Evolutionary conservation across 306 rosid species (phyloP).

Genomic region (Styphnolobium japonicum): DNA sequence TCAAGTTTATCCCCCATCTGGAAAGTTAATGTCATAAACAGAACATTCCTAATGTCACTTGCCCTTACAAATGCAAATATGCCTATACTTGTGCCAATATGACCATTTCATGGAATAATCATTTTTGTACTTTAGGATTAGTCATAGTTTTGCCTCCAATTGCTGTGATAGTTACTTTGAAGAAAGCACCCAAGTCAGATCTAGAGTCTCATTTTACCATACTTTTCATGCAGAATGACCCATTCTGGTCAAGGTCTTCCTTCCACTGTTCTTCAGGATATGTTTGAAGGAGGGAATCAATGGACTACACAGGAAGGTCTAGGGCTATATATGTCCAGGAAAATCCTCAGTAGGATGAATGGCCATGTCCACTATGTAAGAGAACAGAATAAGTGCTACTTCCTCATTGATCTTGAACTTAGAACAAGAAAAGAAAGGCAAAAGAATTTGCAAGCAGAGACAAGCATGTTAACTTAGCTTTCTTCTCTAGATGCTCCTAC

Average conservation of each 20-base stretch:
- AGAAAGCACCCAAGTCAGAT: neutral
- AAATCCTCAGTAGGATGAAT: slow-evolving; percentile 67
- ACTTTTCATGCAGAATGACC: slow-evolving; percentile 53
- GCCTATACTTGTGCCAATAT: neutral
- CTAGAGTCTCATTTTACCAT: neutral
- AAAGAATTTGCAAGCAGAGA: slow-evolving; percentile 25
- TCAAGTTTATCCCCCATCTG: neutral
- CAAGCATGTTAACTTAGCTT: slow-evolving; percentile 20
- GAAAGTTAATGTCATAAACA: neutral
- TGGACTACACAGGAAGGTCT: slow-evolving; percentile 73
- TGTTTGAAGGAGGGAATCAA: slow-evolving; percentile 58
- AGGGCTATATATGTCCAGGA: slow-evolving; percentile 61
- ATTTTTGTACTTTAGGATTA: neutral
- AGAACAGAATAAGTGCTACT: slow-evolving; percentile 62
- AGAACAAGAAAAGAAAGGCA: slow-evolving; percentile 42
- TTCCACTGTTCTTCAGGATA: slow-evolving; percentile 50
- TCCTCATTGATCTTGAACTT: slow-evolving; percentile 61
- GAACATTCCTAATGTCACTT: neutral
- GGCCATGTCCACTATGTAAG: slow-evolving; percentile 62
- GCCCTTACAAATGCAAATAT: neutral
- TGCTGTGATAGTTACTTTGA: neutral
- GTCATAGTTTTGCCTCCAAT: neutral
- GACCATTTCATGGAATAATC: neutral
- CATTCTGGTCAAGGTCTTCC: slow-evolving; percentile 79
- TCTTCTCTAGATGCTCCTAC: neutral